phyloP scores from a whole-genome alignment of 1,139 yeast genomes.

The Taiozyma sp. region DNA sequence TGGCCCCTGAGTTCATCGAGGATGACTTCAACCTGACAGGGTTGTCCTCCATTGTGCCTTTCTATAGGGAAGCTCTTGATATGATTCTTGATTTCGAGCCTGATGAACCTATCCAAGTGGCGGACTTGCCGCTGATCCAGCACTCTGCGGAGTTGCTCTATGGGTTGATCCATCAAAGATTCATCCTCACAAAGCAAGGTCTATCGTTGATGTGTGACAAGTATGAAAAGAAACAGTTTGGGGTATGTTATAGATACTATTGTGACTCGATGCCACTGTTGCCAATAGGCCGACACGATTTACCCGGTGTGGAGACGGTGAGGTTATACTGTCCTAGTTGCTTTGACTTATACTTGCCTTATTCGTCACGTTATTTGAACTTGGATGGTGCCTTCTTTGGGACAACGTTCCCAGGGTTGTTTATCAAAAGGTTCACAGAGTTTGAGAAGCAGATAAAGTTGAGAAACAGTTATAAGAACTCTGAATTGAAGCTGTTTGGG shows the following conservation, averaged over 20 bases:
- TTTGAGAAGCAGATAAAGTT: slow-evolving; percentile 48
- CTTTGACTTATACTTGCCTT: slow-evolving; percentile 83
- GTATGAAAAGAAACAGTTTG: slow-evolving; percentile 84
- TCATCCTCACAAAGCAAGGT: slow-evolving; percentile 84
- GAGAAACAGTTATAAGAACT: slow-evolving; percentile 45
- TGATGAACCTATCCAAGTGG: slow-evolving; percentile 42
- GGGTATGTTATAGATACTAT: slow-evolving; percentile 83
- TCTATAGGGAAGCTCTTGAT: slow-evolving; percentile 87
- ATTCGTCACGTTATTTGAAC: slow-evolving; percentile 75
- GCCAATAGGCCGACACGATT: slow-evolving; percentile 89
- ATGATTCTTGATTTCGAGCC: slow-evolving; percentile 78
- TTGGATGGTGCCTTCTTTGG: slow-evolving; percentile 98
- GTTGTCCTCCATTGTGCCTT: slow-evolving; percentile 77
- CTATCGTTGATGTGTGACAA: slow-evolving; percentile 94
- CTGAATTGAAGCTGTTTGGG: slow-evolving; percentile 80
- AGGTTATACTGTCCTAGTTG: slow-evolving; percentile 93
- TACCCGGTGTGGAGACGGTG: slow-evolving; percentile 89
- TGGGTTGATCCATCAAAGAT: slow-evolving; percentile 92
- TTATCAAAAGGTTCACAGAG: slow-evolving; percentile 86
- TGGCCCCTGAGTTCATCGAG: slow-evolving; percentile 87
- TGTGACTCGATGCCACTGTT: slow-evolving; percentile 91
- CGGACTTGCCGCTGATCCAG: slow-evolving; percentile 71
- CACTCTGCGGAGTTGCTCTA: slow-evolving; percentile 89
- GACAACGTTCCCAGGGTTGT: slow-evolving; percentile 89
- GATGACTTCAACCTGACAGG: slow-evolving; percentile 97